Evolutionary conservation across 495 filamentous ascomycete genomes (phyloP).

Genomic region (Polyplosphaeria fusca): DNA sequence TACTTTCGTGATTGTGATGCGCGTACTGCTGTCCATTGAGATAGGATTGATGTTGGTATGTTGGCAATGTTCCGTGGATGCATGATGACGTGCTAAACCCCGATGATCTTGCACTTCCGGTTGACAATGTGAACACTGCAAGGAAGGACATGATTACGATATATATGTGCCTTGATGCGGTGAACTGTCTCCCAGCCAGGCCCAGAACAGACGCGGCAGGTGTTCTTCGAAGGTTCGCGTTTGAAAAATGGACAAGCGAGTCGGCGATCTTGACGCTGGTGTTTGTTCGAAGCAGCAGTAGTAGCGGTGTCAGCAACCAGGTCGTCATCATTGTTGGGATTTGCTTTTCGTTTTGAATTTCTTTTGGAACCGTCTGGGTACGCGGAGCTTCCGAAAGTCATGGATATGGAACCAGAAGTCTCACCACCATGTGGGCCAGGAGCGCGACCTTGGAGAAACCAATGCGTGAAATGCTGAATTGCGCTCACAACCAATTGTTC

Average conservation of each 20-base stretch:
- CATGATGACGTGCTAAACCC: background rate
- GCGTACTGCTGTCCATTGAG: background rate
- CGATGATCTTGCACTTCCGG: background rate
- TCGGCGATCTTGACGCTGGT: background rate
- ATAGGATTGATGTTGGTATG: background rate
- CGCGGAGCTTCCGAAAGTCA: background rate
- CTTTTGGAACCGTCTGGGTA: background rate
- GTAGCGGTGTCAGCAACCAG: background rate
- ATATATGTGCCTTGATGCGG: background rate
- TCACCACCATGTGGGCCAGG: background rate
- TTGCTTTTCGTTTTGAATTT: background rate
- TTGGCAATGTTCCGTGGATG: background rate
- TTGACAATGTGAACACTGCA: background rate
- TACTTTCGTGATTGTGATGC: background rate
- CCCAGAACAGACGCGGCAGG: background rate
- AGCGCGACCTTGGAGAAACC: background rate
- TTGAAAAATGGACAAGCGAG: constrained; percentile 5
- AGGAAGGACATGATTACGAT: background rate
- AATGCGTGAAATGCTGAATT: background rate
- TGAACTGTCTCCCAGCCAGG: background rate
- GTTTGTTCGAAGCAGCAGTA: background rate
- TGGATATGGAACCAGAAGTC: background rate
- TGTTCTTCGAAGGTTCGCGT: background rate
- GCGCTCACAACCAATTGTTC: background rate
- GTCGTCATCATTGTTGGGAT: background rate